Percentiles rank a stretch among this genome's conserved stretches.
These are phyloP conservation scores for Neocucurbitaria cava DNA, from an alignment of 2,329 filamentous ascomycete genomes.

Conservation along the genomic window DNA sequence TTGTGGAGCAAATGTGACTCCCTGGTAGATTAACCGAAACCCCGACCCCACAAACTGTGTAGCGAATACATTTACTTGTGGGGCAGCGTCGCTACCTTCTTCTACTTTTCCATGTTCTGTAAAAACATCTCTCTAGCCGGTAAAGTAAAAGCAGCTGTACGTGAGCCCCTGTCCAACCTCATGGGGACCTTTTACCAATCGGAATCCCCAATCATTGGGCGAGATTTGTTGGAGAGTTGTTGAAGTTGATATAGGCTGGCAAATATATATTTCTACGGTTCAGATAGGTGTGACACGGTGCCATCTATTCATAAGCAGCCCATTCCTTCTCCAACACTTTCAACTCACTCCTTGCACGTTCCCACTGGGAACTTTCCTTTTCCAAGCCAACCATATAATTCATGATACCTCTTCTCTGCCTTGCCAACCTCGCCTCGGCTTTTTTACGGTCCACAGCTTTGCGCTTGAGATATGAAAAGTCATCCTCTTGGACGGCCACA, in stretches of 20 bases:
- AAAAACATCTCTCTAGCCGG: background rate
- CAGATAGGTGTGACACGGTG: too few species aligned
- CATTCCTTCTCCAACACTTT: slow-evolving; percentile 36
- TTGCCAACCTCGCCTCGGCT: slow-evolving; percentile 51
- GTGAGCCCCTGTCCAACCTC: background rate
- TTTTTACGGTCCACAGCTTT: slow-evolving; percentile 62
- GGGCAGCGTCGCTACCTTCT: background rate
- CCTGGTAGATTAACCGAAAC: slow-evolving; percentile 6
- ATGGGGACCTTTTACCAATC: too few species aligned
- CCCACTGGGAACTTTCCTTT: slow-evolving; percentile 31
- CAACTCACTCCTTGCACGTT: slow-evolving; percentile 35
- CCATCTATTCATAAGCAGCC: slow-evolving; percentile 38
- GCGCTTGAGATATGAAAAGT: slow-evolving; percentile 69
- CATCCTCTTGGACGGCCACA: slow-evolving; percentile 69
- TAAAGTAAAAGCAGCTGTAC: background rate
- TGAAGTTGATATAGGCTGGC: too few species aligned
- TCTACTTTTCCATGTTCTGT: background rate
- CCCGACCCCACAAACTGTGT: slow-evolving; percentile 2
- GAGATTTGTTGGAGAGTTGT: too few species aligned
- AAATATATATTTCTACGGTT: too few species aligned
- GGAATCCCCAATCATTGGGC: too few species aligned
- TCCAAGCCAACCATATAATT: slow-evolving; percentile 31
- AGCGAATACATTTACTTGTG: slow-evolving; percentile 1
- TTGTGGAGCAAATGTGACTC: background rate
- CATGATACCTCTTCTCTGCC: slow-evolving; percentile 48